Base-by-base conservation (phyloP, 2,329 filamentous ascomycete genomes). In the Fusarium heterosporum region DNA sequence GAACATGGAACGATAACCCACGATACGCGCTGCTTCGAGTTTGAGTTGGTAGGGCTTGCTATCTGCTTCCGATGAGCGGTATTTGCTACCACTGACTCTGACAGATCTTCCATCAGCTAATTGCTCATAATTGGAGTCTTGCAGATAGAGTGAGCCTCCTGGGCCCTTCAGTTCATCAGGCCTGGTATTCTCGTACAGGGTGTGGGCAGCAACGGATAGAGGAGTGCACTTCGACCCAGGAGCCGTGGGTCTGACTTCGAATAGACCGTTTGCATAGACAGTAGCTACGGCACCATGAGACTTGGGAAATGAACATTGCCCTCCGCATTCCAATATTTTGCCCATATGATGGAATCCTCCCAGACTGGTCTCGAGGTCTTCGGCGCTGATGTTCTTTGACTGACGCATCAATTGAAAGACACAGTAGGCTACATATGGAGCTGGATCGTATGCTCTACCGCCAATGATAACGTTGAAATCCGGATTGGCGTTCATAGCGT, bases 311-410 rank as follows among this genome's bases (percentile, higher is more conserved):
- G 83, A 79, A 65, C 84, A 86, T 1, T 77, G 65, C 0, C 81
- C 78, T 2, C 83, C 84, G 19, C 84, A 87, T 64, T 86, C 84
- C 73, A 86, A 77, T 11, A 86, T 82, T 74, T 87, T 81, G 0
- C 82, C 85, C 82, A 87, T 84, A 65, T 86, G 83, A 9, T 75
- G 75, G 32, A 81, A 79, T 0, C 77, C 77, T 0, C 81, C 83
- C 4, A 74, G 45, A 0, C 58, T 61, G 0, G 58, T 57, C 7
- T 66, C 46, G 0, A 71, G 36, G 0, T 49, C 30, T 6, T 39
- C 39, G 0, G 12, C 6, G 1, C 19, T 39, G 1, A 63, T 34
- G 2, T 45, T 16, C 0, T 12, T 52, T 6, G 54, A 22, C 16
- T 71, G 68, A 0, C 36, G 49, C 42, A 53, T 66, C 1, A 72